A percentile compares a stretch with the other conserved stretches of the same genome.
These are phyloP conservation scores for Rhodotorula kratochvilovae DNA, from an alignment of 768 basidiomycete genomes.

Conservation along the genomic window DNA sequence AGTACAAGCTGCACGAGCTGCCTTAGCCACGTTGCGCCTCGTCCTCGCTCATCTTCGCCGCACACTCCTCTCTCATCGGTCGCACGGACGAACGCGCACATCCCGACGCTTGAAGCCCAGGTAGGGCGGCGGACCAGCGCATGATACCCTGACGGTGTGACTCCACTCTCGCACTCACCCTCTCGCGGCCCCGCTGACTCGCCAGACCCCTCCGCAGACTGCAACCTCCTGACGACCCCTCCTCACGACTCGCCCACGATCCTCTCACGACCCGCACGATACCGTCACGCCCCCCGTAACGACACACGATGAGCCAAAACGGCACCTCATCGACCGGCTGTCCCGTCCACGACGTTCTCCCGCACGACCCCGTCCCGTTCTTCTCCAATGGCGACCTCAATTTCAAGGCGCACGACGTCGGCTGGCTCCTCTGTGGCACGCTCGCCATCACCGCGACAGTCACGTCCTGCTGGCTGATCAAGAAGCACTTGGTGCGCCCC, in stretches of 20 bases:
- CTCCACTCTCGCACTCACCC: no score
- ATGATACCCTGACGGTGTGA: no score
- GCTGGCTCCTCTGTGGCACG: slow-evolving; percentile 63
- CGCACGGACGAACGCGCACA: not conserved
- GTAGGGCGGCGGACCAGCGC: no score
- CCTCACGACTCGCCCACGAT: no score
- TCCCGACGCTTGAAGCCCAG: not conserved
- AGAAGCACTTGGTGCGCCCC: slow-evolving; percentile 56
- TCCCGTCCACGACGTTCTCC: slow-evolving; percentile 47
- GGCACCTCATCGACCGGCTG: slow-evolving; percentile 29
- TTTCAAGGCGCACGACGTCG: slow-evolving; percentile 66
- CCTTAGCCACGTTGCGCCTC: no score
- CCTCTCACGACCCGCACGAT: not conserved
- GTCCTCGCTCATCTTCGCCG: not conserved
- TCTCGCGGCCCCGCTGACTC: no score
- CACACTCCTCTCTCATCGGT: no score
- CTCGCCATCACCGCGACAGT: slow-evolving; percentile 55
- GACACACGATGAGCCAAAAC: not conserved
- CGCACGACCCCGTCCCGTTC: slow-evolving; percentile 56
- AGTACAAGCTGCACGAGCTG: no score
- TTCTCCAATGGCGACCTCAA: slow-evolving; percentile 61
- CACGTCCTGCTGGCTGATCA: slow-evolving; percentile 52
- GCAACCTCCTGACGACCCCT: not conserved
- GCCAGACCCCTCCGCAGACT: no score
- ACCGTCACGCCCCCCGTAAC: not conserved